Percentiles rank a stretch among this genome's conserved stretches.
phyloP scores from a whole-genome alignment of 495 filamentous ascomycete genomes.

The Apodospora peruviana region DNA sequence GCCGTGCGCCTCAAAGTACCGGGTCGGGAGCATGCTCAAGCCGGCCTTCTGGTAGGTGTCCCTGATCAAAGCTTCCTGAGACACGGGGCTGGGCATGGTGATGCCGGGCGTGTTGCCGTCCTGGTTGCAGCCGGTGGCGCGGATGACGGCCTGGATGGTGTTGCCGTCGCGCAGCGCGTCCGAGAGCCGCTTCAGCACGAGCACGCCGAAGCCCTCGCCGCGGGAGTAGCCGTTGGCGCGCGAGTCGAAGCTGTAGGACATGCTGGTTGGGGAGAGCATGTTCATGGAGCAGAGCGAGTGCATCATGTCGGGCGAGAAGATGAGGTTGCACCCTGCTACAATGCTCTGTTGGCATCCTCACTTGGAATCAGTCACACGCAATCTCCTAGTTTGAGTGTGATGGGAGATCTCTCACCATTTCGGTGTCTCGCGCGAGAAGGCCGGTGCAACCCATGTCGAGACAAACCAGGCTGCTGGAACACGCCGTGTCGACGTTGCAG shows the following conservation, averaged over 20 bases:
- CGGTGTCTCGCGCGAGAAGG: slow-evolving; percentile 33
- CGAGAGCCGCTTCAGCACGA: slow-evolving; percentile 48
- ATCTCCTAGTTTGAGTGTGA: no score
- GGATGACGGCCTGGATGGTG: slow-evolving; percentile 55
- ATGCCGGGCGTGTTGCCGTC: slow-evolving; percentile 47
- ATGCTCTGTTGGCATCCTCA: no score
- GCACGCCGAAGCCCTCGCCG: slow-evolving; percentile 15
- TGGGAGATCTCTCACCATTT: no score
- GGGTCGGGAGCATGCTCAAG: slow-evolving; percentile 33
- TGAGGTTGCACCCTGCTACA: no score
- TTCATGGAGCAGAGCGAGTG: slow-evolving; percentile 19
- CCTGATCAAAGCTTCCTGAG: slow-evolving; percentile 47
- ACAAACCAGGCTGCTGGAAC: slow-evolving; percentile 43
- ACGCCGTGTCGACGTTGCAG: slow-evolving; percentile 44
- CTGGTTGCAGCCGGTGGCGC: slow-evolving; percentile 46
- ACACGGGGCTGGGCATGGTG: slow-evolving; percentile 41
- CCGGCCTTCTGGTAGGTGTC: slow-evolving; percentile 40
- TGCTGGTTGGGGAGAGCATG: slow-evolving; percentile 32
- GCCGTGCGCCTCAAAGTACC: slow-evolving; percentile 42
- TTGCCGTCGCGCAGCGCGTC: slow-evolving; percentile 43
- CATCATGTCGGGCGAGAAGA: slow-evolving; percentile 36
- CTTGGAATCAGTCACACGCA: no score
- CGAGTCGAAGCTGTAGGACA: slow-evolving; percentile 52
- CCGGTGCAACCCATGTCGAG: slow-evolving; percentile 11
- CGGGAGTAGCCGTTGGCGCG: slow-evolving; percentile 2